phyloP scores from a whole-genome alignment of 495 filamentous ascomycete genomes.

The Penicillium pancosmium region DNA sequence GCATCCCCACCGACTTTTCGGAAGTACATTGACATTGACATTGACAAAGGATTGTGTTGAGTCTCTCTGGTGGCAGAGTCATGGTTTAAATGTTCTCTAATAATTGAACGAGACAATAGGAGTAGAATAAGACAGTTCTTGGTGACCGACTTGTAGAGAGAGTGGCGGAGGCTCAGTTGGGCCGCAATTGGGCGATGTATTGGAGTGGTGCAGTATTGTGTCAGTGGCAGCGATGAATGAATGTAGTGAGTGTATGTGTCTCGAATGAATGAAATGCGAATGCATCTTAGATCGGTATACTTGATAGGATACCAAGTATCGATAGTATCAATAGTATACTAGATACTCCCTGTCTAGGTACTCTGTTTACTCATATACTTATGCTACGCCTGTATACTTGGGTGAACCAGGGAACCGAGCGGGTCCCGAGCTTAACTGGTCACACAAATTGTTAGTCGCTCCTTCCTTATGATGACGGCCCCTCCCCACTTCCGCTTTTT shows the following conservation, averaged over 20 bases:
- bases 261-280: too few relatives aligned
- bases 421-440: conserved; percentile 6
- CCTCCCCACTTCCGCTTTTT: not conserved
- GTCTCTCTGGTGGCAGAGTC: not conserved
- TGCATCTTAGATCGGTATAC: too few relatives aligned
- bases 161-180: conserved; percentile 29
- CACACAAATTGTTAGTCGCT: not conserved
- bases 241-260: not conserved
- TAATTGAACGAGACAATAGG: not conserved
- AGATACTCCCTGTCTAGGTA: too few relatives aligned
- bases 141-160: too few relatives aligned
- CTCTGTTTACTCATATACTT: not conserved
- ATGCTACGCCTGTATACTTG: not conserved
- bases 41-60: not conserved
- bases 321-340: too few relatives aligned
- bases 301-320: too few relatives aligned
- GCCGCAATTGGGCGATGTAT: conserved; percentile 22
- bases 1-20: conserved; percentile 32
- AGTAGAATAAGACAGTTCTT: not conserved
- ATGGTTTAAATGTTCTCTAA: too few relatives aligned
- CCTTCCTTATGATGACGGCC: not conserved
- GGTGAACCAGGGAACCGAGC: conserved; percentile 5
- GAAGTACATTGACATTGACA: not conserved
- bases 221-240: not conserved
- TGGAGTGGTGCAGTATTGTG: not conserved